Base-by-base conservation (phyloP, 1,284 basidiomycete genomes). In the Coniophora puteana region DNA sequence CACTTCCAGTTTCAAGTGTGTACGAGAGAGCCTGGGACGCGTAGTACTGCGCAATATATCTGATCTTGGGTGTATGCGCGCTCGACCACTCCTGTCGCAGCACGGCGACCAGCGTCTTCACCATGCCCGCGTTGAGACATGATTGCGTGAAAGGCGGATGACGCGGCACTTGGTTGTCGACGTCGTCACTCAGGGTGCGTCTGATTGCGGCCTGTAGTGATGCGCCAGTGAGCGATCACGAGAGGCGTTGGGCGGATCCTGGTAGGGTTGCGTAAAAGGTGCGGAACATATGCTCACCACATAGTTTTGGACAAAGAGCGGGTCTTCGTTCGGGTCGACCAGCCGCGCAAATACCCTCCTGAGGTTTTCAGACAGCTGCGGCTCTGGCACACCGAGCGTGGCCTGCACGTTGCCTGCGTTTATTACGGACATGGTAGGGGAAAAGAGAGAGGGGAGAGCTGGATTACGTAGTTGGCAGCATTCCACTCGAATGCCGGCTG, bases 51-150 rank as follows among this genome's bases (percentile, higher is more conserved):
- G 56, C 41, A 1, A 55, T 47, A 8, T 37, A 43, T 27, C 36
- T 30, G 12, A 47, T 45, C 20, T 47, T 41, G 16, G 8, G 5
- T 18, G 33, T 21, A 14, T 31, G 20, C n/a, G 29, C n/a, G 29
- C 29, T 31, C n/a, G n/a, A n/a, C n/a, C n/a, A n/a, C n/a, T n/a
- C n/a, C 8, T 8, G 29, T 8, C n/a, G 14, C 1, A 30, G 37
- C 11, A 31, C 25, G 13, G 46, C 17, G 8, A 14, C 38, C 4
- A 58, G 36, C 4, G 52, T 47, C 27, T 51, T 52, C 11, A 55
- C 51, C 25, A 61, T 51, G 4, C 58, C 58, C 10, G 51, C 38
- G 8, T 48, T 33, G 22, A 53, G 32, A n/a, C 51, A 53, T 32
- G 50, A 48, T 20, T 46, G 40, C 20, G 40, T 46, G 26, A 61